Evolutionary conservation across 2,329 filamentous ascomycete genomes (phyloP).

Genomic region (Diaporthe helianthi): DNA sequence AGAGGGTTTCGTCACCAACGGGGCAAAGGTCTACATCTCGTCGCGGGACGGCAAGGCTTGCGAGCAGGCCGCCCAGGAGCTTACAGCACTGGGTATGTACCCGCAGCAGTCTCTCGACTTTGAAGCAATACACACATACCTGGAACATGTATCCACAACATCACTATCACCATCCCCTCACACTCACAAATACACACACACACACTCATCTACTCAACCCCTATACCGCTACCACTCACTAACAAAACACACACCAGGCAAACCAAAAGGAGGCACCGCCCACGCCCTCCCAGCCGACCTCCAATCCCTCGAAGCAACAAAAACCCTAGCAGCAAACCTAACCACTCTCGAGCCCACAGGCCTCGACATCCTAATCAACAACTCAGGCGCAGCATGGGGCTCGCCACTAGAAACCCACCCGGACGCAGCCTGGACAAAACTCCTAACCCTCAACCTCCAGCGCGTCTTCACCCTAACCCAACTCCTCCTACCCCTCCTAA

Average conservation of each 20-base stretch:
- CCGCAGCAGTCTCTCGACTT: no score
- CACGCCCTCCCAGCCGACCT: constrained; percentile 69
- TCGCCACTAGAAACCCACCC: constrained; percentile 66
- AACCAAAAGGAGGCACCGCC: constrained; percentile 53
- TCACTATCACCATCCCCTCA: background rate
- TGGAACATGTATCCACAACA: no score
- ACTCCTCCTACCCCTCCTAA: constrained; percentile 64
- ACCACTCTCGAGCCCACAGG: constrained; percentile 52
- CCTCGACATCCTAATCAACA: constrained; percentile 71
- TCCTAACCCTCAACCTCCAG: constrained; percentile 71
- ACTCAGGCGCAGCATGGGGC: constrained; percentile 71
- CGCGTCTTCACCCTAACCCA: constrained; percentile 73
- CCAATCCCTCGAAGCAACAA: constrained; percentile 63
- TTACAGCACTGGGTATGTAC: constrained; percentile 56
- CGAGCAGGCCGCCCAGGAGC: constrained; percentile 59
- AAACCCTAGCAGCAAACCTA: constrained; percentile 60
- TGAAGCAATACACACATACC: no score
- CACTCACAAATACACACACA: background rate
- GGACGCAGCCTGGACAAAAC: constrained; percentile 62
- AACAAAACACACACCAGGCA: constrained; percentile 11
- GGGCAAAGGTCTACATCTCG: constrained; percentile 70
- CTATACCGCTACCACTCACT: background rate
- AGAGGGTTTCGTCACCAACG: constrained; percentile 69
- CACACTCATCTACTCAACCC: background rate
- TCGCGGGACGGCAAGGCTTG: constrained; percentile 68